Evolutionary conservation across 1,139 yeast genomes (phyloP).

Genomic region (Arxiozyma slooffiae): DNA sequence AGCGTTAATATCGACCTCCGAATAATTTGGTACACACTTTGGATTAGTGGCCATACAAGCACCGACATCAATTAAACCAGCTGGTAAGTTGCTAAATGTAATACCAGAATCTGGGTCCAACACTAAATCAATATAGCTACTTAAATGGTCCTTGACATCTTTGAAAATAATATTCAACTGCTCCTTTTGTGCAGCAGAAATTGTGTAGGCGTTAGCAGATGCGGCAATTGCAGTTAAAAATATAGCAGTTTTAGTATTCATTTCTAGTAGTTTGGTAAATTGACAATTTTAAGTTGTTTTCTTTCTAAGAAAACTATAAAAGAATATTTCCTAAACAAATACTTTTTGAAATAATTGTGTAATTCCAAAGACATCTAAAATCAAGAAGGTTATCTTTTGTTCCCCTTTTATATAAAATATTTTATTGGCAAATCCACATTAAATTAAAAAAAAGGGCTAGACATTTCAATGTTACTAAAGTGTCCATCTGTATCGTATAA

Average conservation of each 20-base stretch:
- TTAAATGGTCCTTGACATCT: slow-evolving; percentile 11
- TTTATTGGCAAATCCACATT: background rate
- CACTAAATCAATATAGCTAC: slow-evolving; percentile 11
- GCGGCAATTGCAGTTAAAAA: slow-evolving; percentile 8
- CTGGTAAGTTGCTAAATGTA: slow-evolving; percentile 19
- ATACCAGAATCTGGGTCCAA: slow-evolving; percentile 8
- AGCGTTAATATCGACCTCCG: slow-evolving; percentile 23
- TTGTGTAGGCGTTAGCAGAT: slow-evolving; percentile 8
- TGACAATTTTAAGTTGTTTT: background rate
- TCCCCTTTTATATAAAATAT: no score
- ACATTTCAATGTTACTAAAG: background rate
- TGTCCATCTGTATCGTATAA: background rate
- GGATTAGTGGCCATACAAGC: slow-evolving; percentile 28
- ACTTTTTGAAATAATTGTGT: no score
- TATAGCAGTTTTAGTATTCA: slow-evolving; percentile 9
- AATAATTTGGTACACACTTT: slow-evolving; percentile 34
- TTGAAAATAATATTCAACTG: slow-evolving; percentile 6
- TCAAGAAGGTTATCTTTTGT: no score
- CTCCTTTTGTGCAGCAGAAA: slow-evolving; percentile 8
- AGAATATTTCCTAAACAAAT: no score
- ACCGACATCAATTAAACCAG: slow-evolving; percentile 28
- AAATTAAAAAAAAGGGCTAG: no score
- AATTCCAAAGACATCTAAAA: no score
- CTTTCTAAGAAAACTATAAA: no score
- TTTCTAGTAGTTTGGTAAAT: background rate